Evolutionary conservation across 2,329 filamentous ascomycete genomes (phyloP), one percentile per base, ranked within the genome.

Genomic region (Neonectria faginata): DNA sequence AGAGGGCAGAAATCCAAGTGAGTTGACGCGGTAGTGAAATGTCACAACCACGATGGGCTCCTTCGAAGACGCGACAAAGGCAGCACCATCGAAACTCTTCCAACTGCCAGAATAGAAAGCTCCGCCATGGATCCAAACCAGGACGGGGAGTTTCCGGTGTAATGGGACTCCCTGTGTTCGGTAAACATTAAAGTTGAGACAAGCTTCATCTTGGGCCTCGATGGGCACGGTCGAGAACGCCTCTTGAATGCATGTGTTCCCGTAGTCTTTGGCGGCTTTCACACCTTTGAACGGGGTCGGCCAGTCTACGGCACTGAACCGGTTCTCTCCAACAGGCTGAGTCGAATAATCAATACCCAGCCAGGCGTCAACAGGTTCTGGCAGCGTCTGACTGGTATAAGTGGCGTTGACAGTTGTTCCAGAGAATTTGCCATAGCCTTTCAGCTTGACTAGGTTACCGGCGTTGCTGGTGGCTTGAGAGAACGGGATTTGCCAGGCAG

Each of bases 301-400:
- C 78, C 77, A 81, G 22, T 76, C 73, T 20, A 82, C 75, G 0
- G 80, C 75, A 12, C 70, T 73, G 60, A 85, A 84, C 8, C 83
- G 80, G 14, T 72, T 65, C 3, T 79, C 72, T 5, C 79, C 81
- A 1, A 78, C 77, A 0, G 81, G 82, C 31, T 81, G 80, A 0
- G 74, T 72, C 0, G 83, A 78, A 53, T 83, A 85, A 67, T 83
- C 80, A 33, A 85, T 79, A 2, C 82, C 81, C 6, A 85, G 73
- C 83, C 82, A 85, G 0, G 83, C 82, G 65, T 85, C 80, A 2
- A 84, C 78, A 0, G 77, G 31, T 0, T 58, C 33, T 3, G 70
- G 67, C 0, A 72, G 53, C 0, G 57, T 36, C 7, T 68, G 48
- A 12, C 57, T 64, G 10, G 50, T 67, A 2, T 71, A 61, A 0